phyloP scores from a whole-genome alignment of 2,329 filamentous ascomycete genomes.

The Biscogniauxia sp. region DNA sequence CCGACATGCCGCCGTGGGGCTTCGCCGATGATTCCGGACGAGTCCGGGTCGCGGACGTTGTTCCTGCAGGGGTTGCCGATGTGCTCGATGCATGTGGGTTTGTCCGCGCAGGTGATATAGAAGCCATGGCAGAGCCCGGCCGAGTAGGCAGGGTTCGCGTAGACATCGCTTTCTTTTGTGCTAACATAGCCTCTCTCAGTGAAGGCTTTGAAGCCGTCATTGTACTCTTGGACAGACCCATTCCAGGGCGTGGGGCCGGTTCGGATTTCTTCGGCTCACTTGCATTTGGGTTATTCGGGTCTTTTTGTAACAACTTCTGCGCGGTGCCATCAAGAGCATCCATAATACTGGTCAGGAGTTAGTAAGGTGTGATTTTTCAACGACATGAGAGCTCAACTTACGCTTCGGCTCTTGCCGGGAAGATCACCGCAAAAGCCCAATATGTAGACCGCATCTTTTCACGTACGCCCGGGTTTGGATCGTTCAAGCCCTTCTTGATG shows the following conservation, averaged over 20 bases:
- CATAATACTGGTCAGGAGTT: constrained; percentile 62
- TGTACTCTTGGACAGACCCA: constrained; percentile 63
- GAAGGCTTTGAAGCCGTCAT: constrained; percentile 60
- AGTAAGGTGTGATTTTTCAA: constrained; percentile 5
- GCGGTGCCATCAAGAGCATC: constrained; percentile 73
- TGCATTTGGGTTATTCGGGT: constrained; percentile 76
- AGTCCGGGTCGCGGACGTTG: constrained; percentile 37
- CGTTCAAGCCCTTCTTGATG: constrained; percentile 82
- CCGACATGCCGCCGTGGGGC: constrained; percentile 58
- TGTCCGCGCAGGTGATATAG: constrained; percentile 52
- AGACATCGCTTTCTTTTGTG: constrained; percentile 67
- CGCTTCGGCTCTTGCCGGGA: constrained; percentile 73
- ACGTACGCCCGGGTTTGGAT: constrained; percentile 86
- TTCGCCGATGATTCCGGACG: constrained; percentile 43
- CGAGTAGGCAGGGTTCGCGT: constrained; percentile 53
- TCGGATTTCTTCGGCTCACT: constrained; percentile 48
- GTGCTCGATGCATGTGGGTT: constrained; percentile 38
- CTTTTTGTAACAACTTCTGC: constrained; percentile 76
- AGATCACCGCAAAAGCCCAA: constrained; percentile 77
- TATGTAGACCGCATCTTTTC: constrained; percentile 83
- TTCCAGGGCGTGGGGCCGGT: constrained; percentile 51
- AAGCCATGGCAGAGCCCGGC: constrained; percentile 63
- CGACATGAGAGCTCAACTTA: constrained; percentile 42
- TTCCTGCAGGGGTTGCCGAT: constrained; percentile 32
- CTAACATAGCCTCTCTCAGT: constrained; percentile 79